These are phyloP conservation scores for Dianthus caryophyllus DNA, from an alignment of 148 eudicot genomes.

Conservation along the genomic window DNA sequence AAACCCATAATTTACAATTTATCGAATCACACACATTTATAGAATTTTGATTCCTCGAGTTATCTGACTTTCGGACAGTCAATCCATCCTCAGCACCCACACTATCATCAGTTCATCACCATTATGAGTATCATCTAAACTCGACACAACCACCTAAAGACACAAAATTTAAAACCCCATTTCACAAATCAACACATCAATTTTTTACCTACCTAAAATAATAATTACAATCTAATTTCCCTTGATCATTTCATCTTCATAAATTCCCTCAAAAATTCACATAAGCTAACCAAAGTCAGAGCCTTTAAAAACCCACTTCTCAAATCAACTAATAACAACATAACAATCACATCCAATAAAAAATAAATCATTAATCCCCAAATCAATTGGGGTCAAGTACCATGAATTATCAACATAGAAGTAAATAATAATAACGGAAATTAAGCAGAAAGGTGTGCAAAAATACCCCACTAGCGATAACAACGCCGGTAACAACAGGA, in stretches of 20 bases:
- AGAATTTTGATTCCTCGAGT: neutral
- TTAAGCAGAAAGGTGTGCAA: neutral
- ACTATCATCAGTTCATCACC: neutral
- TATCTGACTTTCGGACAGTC: neutral
- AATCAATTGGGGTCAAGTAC: neutral
- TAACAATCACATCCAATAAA: neutral
- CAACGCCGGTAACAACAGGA: constrained; percentile 86
- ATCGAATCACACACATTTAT: neutral
- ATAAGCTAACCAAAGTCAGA: neutral
- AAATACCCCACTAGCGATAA: constrained; percentile 88
- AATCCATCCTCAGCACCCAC: neutral
- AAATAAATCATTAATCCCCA: neutral
- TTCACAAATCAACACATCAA: neutral
- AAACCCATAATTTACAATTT: neutral
- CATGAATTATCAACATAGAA: neutral
- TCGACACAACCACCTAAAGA: neutral
- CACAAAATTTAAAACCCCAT: neutral
- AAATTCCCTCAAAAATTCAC: neutral
- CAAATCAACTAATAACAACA: neutral
- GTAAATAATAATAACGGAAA: neutral
- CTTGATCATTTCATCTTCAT: neutral
- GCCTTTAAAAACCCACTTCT: neutral
- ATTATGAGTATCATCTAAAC: neutral
- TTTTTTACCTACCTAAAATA: neutral
- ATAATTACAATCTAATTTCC: neutral